Base-by-base conservation (phyloP, 2,329 filamentous ascomycete genomes). In the Pseudonectria foliicola region DNA sequence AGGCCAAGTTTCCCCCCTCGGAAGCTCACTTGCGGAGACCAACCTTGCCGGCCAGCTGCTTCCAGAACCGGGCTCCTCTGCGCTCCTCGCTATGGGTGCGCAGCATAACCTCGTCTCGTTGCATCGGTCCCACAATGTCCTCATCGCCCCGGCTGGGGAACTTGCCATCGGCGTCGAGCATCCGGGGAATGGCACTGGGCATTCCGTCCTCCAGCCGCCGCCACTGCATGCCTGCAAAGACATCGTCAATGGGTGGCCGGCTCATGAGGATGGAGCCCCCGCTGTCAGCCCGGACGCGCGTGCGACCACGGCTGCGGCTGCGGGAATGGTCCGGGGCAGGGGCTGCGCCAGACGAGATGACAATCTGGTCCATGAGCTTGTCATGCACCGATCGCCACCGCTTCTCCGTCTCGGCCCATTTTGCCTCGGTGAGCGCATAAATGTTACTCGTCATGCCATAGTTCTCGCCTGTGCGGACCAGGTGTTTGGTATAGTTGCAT, bases 81-180 rank as follows among this genome's bases (percentile, higher is more conserved):
- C 62, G 62, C 44, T 67, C 64, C 29, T 70, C 67, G 37, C 61
- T 64, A 30, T 55, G 56, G 11, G 62, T 59, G 30, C 68, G 62
- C 21, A 61, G 57, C 72, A 77, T 77, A 43, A 67, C 62, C 26
- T 66, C 64, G 45, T 75, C 71, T 10, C 74, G 73, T 48, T 79
- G 77, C 89, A 95, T 95, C 6, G 89, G 89, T 2, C 89, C 89
- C 29, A 95, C 87, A 55, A 95, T 93, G 59, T 94, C 89, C 50
- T 89, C 82, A 52, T 95, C 88, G 34, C 88, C 88, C 23, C 90
- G 75, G 49, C 82, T 79, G 15, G 88, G 88, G 52, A 95, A 95
- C 60, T 95, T 95, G 54, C 84, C 82, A 43, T 83, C 73, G 54
- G 81, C 70, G 54, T 85, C 79, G 43, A 81, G 68, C 48, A 89